Conservation (phyloP, 768 basidiomycete genomes). For the Xerocomus potaroensis region DNA sequence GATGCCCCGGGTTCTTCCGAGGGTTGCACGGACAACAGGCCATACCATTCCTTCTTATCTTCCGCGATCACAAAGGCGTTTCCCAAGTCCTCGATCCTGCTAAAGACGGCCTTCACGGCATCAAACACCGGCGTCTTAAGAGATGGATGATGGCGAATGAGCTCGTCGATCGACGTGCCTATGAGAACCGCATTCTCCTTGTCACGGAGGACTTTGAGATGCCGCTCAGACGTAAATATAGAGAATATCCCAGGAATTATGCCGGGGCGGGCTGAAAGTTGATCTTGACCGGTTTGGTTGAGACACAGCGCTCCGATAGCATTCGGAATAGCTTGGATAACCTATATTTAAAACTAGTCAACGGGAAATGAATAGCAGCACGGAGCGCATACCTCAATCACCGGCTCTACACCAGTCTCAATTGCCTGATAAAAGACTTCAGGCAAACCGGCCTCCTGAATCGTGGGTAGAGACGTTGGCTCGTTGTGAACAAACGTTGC, state of each 20-base stretch:
- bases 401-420: slow-evolving; percentile 78
- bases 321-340: slow-evolving; percentile 89
- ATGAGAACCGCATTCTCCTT: slow-evolving; percentile 90
- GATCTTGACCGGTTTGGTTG: slow-evolving; percentile 83
- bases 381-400: slow-evolving; percentile 64
- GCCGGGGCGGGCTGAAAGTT: slow-evolving; percentile 68
- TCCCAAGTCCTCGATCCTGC: slow-evolving; percentile 72
- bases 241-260: slow-evolving; percentile 84
- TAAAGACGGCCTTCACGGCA: slow-evolving; percentile 64
- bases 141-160: slow-evolving; percentile 91
- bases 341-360: slow-evolving; percentile 40
- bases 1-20: slow-evolving; percentile 32
- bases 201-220: slow-evolving; percentile 81
- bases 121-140: slow-evolving; percentile 79
- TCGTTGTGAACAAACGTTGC: slow-evolving; percentile 98
- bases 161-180: slow-evolving; percentile 89
- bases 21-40: slow-evolving; percentile 36
- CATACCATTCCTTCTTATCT: slow-evolving; percentile 66
- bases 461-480: slow-evolving; percentile 86
- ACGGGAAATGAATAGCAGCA: neutral
- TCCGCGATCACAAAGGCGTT: slow-evolving; percentile 50
- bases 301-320: slow-evolving; percentile 95
- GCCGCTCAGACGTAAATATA: slow-evolving; percentile 80
- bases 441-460: slow-evolving; percentile 90
- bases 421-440: slow-evolving; percentile 85